Base-by-base conservation (phyloP, 768 basidiomycete genomes). In the Psilocybe tampanensis region DNA sequence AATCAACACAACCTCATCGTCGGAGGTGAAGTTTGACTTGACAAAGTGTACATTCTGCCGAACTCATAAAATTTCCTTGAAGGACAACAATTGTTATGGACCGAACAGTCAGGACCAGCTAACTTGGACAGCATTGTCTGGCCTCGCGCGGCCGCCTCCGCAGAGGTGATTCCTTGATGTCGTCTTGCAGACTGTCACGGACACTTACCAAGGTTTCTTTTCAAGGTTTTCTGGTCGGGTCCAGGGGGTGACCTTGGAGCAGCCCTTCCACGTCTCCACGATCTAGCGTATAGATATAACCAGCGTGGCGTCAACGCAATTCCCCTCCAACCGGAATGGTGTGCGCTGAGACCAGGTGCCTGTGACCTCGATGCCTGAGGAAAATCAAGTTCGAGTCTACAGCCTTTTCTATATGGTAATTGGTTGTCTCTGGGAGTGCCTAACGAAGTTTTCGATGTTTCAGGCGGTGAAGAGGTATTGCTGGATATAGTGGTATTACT, bases 51-150 rank as follows among this genome's bases (percentile, higher is more conserved):
- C 17, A 4, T 13, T 18, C n/a, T 8, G n/a, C n/a, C 42, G 15
- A 36, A 43, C 58, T 13, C n/a, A 42, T 17, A 26, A 26, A 23
- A 12, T 45, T 3, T 17, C 43, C 8, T 41, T 33, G 17, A 23
- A 85, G 84, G 85, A 5, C 80, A 91, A 68, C 82, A 86, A 17
- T 78, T 86, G 1, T 75, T 92, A 11, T 92, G 89, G 89, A 80
- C 85, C 1, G 90, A 92, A 66, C 89, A 92, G 67, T 81, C 86
- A 2, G 77, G 80, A 33, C 80, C 87, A 9, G 68, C 76, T 33
- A 92, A 88, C 67, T 71, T 92, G 43, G 90, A 92, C 64, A 59
- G 80, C 11, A 83, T 83, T 43, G 73, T 81, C 3, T 92, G 90
- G 90, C 90, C 89, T 2, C 82, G 88, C 44, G 86, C 86, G 18